A percentile compares a stretch with the other conserved stretches of the same genome.
phyloP scores from a whole-genome alignment of 148 eudicot species.

The Tetragonia tetragonoides region DNA sequence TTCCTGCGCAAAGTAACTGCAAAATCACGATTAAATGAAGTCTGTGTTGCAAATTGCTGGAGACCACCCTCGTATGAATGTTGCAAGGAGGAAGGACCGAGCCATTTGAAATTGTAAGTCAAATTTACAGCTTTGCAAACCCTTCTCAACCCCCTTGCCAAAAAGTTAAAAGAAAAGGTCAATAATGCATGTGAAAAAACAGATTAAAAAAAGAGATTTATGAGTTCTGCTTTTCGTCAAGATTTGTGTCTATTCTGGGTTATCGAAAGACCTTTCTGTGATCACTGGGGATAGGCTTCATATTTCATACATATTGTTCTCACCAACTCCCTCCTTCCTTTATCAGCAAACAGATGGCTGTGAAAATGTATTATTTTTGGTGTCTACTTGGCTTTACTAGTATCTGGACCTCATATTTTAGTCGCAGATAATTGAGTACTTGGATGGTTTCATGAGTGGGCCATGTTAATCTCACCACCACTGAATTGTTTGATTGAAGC shows the following conservation, averaged over 20 bases:
- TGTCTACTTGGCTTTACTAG: too few species aligned
- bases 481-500: neutral
- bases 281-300: too few species aligned
- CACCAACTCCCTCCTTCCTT: too few species aligned
- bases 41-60: constrained; percentile 80
- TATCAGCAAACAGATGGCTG: too few species aligned
- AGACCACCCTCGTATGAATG: constrained; percentile 65
- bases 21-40: constrained; percentile 58
- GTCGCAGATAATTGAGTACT: neutral
- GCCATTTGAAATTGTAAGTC: constrained; percentile 81
- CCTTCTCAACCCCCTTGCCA: neutral
- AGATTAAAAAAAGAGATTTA: too few species aligned
- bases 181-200: too few species aligned
- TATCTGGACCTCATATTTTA: neutral
- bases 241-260: too few species aligned
- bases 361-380: too few species aligned
- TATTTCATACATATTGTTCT: too few species aligned
- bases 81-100: constrained; percentile 66
- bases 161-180: too few species aligned
- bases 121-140: neutral
- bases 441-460: neutral
- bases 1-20: constrained; percentile 34
- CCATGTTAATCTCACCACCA: neutral
- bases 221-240: too few species aligned
- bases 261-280: too few species aligned